Evolutionary conservation across 331 rosid genomes (phyloP), one percentile per base, ranked within the genome.

Genomic region (Acacia pycnantha): DNA sequence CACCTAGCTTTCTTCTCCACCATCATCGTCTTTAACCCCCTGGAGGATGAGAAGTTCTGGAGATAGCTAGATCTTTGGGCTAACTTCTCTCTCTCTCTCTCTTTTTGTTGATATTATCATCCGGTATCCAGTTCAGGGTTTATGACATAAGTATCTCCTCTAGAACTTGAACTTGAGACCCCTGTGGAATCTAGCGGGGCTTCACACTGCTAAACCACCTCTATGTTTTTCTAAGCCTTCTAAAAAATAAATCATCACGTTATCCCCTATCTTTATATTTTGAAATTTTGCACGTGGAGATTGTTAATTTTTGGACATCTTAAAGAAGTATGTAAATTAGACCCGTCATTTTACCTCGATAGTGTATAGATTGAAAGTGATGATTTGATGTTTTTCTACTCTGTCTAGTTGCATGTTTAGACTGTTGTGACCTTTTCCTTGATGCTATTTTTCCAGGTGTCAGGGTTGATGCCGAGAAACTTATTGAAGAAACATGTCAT

Each of bases 381-480:
- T 69, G 71, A 75, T 70, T 24, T 65, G 83, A 66, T 81, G 35
- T 47, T 62, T 79, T 0, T 29, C 46, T 48, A 70, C 47, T 69
- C 47, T 69, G 56, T 73, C 46, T 22, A 4, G 67, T 47, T 77
- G 58, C 74, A 33, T 46, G 35, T 59, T 26, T 26, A 46, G 59
- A 77, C 46, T 77, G 71, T 48, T 73, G 53, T 41, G 58, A 73
- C 62, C 83, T 10, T 71, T 74, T 50, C 43, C 56, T 40, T 66
- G 58, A 35, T 80, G 75, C 84, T 81, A 76, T 54, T 77, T 65
- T 27, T 80, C 88, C 92, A 95, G 99, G 99, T 84, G 85, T 88
- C 86, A 90, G 94, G 87, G 88, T 77, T 72, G 88, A 85, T 29
- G 91, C 79, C 1, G 98, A 89, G 90, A 88, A 74, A 27, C 85